Conservation (phyloP, 352 stramenopile genomes). For the Globisporangium nagaii region DNA sequence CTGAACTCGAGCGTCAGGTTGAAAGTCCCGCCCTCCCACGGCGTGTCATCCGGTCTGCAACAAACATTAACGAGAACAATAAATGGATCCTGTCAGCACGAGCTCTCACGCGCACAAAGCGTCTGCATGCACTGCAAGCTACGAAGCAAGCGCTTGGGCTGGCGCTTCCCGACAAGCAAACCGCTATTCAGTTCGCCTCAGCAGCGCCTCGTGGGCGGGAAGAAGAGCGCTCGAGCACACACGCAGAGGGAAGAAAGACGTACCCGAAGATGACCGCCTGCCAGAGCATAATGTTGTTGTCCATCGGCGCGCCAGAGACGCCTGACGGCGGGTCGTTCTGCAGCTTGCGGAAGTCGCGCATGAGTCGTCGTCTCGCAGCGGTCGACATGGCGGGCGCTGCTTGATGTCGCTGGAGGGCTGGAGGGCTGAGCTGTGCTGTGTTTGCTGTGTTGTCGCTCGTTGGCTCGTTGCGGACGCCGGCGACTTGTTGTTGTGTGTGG, state of each 20-base stretch:
- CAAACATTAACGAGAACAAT: slow-evolving; percentile 1
- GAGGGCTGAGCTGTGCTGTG: too few relatives aligned
- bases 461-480: not conserved
- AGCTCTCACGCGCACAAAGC: not conserved
- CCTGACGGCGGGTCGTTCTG: slow-evolving; percentile 98
- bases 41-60: slow-evolving; percentile 96
- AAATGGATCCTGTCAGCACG: not conserved
- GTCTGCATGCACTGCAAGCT: not conserved
- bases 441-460: slow-evolving; percentile 1
- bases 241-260: slow-evolving; percentile 2
- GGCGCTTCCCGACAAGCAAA: too few relatives aligned
- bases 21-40: slow-evolving; percentile 98
- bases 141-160: too few relatives aligned
- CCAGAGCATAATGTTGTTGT: slow-evolving; percentile 99
- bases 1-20: slow-evolving; percentile 98
- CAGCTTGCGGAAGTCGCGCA: slow-evolving; percentile 97
- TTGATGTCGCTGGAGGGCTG: too few relatives aligned
- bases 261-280: slow-evolving; percentile 90
- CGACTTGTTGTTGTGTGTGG: slow-evolving; percentile 1
- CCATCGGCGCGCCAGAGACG: slow-evolving; percentile 95
- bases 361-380: slow-evolving; percentile 91
- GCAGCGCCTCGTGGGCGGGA: too few relatives aligned
- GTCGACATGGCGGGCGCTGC: slow-evolving; percentile 86
- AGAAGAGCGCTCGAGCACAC: too few relatives aligned
- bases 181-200: too few relatives aligned